Percentiles rank a stretch among this genome's conserved stretches.
phyloP scores from a whole-genome alignment of 2,329 filamentous ascomycete species.

The Aspergillus neotritici region DNA sequence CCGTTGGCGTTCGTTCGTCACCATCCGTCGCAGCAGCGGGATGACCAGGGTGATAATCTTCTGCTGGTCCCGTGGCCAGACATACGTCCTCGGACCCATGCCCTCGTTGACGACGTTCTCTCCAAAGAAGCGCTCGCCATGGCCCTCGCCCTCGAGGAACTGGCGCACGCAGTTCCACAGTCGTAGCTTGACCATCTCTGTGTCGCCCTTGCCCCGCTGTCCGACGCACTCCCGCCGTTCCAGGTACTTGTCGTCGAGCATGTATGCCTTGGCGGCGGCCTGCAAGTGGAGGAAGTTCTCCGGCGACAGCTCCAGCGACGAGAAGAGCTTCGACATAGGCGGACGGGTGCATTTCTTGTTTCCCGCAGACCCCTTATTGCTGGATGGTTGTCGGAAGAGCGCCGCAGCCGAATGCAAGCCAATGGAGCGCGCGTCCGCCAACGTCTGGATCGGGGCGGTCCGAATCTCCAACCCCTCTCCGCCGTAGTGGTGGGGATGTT shows the following conservation, averaged over 20 bases:
- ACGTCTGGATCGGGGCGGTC: conserved; percentile 31
- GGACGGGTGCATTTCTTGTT: conserved; percentile 53
- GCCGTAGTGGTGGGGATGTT: conserved; percentile 24
- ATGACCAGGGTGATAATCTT: conserved; percentile 54
- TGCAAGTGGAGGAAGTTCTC: conserved; percentile 54
- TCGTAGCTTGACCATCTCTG: conserved; percentile 52
- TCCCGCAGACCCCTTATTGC: conserved; percentile 19
- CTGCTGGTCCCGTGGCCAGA: conserved; percentile 52
- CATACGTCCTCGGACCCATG: conserved; percentile 37
- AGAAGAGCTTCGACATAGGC: conserved; percentile 54
- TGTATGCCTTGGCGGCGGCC: conserved; percentile 52
- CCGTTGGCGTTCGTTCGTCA: conserved; percentile 55
- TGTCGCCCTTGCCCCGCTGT: conserved; percentile 50
- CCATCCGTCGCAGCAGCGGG: conserved; percentile 53
- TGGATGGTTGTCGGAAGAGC: conserved; percentile 47
- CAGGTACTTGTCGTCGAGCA: conserved; percentile 51
- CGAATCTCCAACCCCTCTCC: conserved; percentile 34
- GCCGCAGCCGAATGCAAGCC: conserved; percentile 52
- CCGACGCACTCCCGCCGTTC: conserved; percentile 55
- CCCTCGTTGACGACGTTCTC: conserved; percentile 40
- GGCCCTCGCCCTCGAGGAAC: conserved; percentile 48
- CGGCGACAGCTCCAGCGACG: conserved; percentile 51
- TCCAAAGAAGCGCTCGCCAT: conserved; percentile 50
- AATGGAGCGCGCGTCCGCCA: conserved; percentile 43
- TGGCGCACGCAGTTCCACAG: conserved; percentile 53